Evolutionary conservation across 139 green algal genomes (phyloP), one percentile per base, ranked within the genome.

Genomic region (Pleodorina starrii): DNA sequence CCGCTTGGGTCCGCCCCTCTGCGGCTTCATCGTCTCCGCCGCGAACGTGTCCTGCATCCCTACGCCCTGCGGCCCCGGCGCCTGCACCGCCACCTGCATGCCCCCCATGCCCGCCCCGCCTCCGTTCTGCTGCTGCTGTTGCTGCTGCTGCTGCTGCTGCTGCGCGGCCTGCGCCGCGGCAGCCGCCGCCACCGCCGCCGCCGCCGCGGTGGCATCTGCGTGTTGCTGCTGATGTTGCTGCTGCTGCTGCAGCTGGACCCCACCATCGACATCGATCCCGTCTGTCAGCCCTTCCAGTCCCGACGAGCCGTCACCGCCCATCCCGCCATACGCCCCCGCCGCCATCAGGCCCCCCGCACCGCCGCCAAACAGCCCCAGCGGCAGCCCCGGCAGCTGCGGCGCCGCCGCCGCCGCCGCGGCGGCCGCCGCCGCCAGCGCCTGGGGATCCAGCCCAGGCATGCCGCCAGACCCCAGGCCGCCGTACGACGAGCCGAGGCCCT

Each of bases 1-100:
- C 83, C 66, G 44, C 83, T 88, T 88, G 46, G 66, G 68, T 29
- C 83, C 83, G n/a, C 83, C 66, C 32, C 68, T 32, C 32, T 69
- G 66, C 25, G 83, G 42, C 46, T 63, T 54, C 0, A 0, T 36
- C 44, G 4, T 27, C 0, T 79, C 32, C 1, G 42, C 27, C 5
- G n/a, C 27, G n/a, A 63, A 19, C 42, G 29, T 27, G 10, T 54
- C 51, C 79, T n/a, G 19, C 38, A 35, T 40, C 51, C 38, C 44
- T 29, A 1, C 35, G 35, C 50, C 48, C 77, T 68, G 75, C 51
- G 38, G 19, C 32, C 12, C 78, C 51, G 44, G 17, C 71, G 40
- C 23, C 40, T 78, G 71, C 38, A 36, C 73, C 73, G 40, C 14
- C 16, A 17, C 42, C 27, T 42, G 19, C 44, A 68, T 43, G 4